Percentiles rank a stretch among this genome's conserved stretches.
phyloP scores from a whole-genome alignment of 1,284 basidiomycete species.

The Cutaneotrichosporon spelunceum region DNA sequence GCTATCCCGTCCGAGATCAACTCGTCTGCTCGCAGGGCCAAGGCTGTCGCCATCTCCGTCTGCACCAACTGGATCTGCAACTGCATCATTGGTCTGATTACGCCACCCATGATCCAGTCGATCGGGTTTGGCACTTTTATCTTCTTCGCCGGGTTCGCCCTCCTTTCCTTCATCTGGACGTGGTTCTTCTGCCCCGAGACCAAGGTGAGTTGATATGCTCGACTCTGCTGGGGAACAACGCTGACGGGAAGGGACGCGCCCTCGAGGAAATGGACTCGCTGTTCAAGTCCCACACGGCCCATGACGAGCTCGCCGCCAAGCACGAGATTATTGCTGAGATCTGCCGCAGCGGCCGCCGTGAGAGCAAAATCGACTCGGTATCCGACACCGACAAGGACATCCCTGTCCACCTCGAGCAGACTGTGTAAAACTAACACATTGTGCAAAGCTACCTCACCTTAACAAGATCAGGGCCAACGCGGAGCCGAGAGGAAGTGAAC shows the following conservation, averaged over 20 bases:
- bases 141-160: conserved; percentile 32
- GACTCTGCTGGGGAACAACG: too few relatives aligned
- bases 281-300: conserved; percentile 15
- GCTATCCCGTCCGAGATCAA: too few relatives aligned
- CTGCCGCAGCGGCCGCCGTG: too few relatives aligned
- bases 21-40: conserved; percentile 31
- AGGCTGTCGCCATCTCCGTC: conserved; percentile 40
- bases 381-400: too few relatives aligned
- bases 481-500: too few relatives aligned
- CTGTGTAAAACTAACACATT: too few relatives aligned
- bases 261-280: conserved; percentile 20
- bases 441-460: too few relatives aligned
- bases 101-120: conserved; percentile 29
- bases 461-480: too few relatives aligned
- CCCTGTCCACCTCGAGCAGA: too few relatives aligned
- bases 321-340: conserved; percentile 10
- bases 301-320: conserved; percentile 12
- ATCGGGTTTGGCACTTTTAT: conserved; percentile 32
- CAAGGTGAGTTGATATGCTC: conserved; percentile 22
- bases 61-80: conserved; percentile 57
- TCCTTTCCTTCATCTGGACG: conserved; percentile 22
- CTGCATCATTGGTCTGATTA: conserved; percentile 67
- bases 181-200: conserved; percentile 34
- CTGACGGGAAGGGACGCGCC: too few relatives aligned
- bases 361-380: too few relatives aligned